Evolutionary conservation across 1,284 basidiomycete genomes (phyloP), one percentile per base, ranked within the genome.

Genomic region (Phenoliferia sp.): DNA sequence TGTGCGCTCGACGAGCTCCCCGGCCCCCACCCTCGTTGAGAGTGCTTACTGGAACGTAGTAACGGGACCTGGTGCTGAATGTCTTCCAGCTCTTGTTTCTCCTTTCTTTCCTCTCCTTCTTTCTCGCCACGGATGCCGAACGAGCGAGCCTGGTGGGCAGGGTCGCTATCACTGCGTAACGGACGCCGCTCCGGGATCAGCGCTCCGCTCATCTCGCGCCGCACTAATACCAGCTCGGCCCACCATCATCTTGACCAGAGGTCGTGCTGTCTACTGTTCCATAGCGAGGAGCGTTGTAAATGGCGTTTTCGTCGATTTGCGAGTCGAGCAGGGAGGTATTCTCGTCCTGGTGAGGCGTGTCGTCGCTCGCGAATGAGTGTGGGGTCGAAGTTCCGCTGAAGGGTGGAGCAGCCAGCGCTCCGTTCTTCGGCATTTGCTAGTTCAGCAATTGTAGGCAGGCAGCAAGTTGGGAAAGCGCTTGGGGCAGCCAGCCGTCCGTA

Each of bases 11-110:
- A 59, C 4, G 29, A 26, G 26, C 3, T 22, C 36, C 17, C 1
- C 52, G 16, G 60, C 44, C 33, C 26, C 26, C 26, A 31, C 7
- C 28, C 35, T 39, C 56, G 15, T 29, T 32, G 22, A 19, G 12
- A 28, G 5, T 5, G 35, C 61, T 26, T 10, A 73, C 69, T 1
- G 75, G 75, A n/a, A 76, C 59, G 63, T 76, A 76, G 63, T 76
- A 76, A 5, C 50, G 61, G 55, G 71, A 68, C 19, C 65, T 36
- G 3, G 58, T 66, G 17, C 31, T 36, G 3, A 63, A 55, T 2
- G 9, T 22, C 36, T 67, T 32, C 69, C 68, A 71, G 19, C 44
- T 54, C 12, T 64, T 62, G 28, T 56, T 50, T 33, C 61, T 39
- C 29, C 36, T 36, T 19, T 62, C 52, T 16, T 55, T 34, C 35